Conservation (phyloP, 2,329 filamentous ascomycete genomes). For the Pseudocercospora musae region DNA sequence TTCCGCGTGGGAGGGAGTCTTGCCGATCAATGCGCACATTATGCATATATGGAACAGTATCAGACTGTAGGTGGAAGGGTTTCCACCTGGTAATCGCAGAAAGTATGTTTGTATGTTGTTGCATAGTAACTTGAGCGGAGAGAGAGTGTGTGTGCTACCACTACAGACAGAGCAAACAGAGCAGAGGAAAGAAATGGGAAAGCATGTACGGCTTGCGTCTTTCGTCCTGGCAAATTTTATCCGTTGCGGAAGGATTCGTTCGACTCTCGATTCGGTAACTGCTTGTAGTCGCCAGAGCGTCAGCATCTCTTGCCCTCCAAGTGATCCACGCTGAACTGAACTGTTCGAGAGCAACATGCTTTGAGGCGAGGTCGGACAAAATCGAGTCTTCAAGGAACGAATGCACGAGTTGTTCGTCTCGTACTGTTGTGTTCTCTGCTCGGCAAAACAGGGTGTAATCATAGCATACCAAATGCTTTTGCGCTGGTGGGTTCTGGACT, state of each 20-base stretch:
- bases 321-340: neutral
- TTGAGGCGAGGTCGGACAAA: constrained; percentile 1
- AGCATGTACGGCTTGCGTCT: neutral
- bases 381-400: neutral
- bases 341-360: neutral
- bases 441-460: neutral
- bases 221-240: no score
- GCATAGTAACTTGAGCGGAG: constrained; percentile 1
- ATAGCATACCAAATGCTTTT: neutral
- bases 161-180: constrained; percentile 2
- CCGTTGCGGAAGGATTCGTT: no score
- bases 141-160: neutral
- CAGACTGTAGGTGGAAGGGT: neutral
- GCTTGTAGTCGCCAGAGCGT: neutral
- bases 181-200: neutral
- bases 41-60: neutral
- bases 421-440: neutral
- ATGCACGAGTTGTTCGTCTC: neutral
- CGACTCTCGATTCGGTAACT: no score
- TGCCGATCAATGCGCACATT: constrained; percentile 1
- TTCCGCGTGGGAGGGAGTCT: constrained; percentile 7
- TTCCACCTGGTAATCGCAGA: neutral
- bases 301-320: neutral
- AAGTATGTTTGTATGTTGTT: constrained; percentile 1
- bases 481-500: neutral